Evolutionary conservation across 345 rosid species (phyloP).

Genomic region (Eucalyptus grandis): DNA sequence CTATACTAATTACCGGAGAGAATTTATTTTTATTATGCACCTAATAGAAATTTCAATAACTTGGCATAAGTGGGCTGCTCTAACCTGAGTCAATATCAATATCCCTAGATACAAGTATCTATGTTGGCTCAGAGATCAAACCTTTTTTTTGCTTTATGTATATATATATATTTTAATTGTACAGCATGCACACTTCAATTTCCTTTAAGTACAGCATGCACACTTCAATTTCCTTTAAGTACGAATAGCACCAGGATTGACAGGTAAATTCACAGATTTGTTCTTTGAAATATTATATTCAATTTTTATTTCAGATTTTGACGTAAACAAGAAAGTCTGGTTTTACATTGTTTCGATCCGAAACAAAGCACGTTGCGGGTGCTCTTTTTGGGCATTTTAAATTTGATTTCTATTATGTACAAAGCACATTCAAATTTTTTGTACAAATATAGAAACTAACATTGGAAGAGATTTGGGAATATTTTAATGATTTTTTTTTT

Average conservation of each 20-base stretch:
- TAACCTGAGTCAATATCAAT: not conserved
- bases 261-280: not conserved
- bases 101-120: not conserved
- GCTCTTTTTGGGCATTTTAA: not conserved
- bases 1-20: not conserved
- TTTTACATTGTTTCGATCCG: not conserved
- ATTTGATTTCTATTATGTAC: not conserved
- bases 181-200: not conserved
- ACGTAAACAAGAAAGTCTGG: not conserved
- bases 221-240: not conserved
- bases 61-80: not conserved
- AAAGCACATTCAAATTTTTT: not conserved
- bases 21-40: not conserved
- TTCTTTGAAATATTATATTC: not conserved
- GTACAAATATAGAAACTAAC: not conserved
- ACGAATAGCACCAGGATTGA: not conserved
- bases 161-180: not conserved
- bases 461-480: not conserved
- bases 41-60: not conserved
- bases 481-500: not conserved
- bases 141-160: not conserved
- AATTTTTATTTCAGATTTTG: not conserved
- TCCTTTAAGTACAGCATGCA: not conserved
- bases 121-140: not conserved
- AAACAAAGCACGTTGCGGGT: not conserved